Evolutionary conservation across 805 yeast species (phyloP).

Genomic region (Metschnikowia shivogae): DNA sequence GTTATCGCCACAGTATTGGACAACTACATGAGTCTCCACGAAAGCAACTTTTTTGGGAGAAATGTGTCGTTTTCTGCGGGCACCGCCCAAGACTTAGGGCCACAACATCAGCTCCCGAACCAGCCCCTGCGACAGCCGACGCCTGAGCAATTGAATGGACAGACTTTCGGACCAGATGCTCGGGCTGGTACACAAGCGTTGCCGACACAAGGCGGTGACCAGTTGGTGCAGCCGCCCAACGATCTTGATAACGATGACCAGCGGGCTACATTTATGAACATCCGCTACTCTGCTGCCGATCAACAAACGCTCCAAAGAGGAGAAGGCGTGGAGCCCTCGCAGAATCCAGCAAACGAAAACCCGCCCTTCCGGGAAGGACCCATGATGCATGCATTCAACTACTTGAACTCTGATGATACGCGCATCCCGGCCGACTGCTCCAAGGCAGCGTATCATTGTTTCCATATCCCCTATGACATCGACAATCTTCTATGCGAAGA

Average conservation of each 20-base stretch:
- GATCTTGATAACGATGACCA: slow-evolving; percentile 4
- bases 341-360: background rate
- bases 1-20: slow-evolving; percentile 88
- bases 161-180: background rate
- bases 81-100: slow-evolving; percentile 1
- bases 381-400: slow-evolving; percentile 1
- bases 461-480: background rate
- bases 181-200: background rate
- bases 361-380: background rate
- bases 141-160: background rate
- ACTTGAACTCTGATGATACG: background rate
- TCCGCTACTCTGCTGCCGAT: slow-evolving; percentile 4
- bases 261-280: slow-evolving; percentile 8
- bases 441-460: background rate
- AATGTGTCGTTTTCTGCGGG: background rate
- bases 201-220: slow-evolving; percentile 3
- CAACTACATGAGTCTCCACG: slow-evolving; percentile 58
- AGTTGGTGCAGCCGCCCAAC: background rate
- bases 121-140: slow-evolving; percentile 4
- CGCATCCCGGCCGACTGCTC: background rate
- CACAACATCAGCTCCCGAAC: background rate
- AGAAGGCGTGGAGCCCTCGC: background rate
- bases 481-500: slow-evolving; percentile 25
- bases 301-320: background rate
- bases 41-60: slow-evolving; percentile 28